A percentile compares a stretch with the other conserved stretches of the same genome.
These are phyloP conservation scores for Lactarius vividus DNA, from an alignment of 768 basidiomycete genomes.

Conservation along the genomic window DNA sequence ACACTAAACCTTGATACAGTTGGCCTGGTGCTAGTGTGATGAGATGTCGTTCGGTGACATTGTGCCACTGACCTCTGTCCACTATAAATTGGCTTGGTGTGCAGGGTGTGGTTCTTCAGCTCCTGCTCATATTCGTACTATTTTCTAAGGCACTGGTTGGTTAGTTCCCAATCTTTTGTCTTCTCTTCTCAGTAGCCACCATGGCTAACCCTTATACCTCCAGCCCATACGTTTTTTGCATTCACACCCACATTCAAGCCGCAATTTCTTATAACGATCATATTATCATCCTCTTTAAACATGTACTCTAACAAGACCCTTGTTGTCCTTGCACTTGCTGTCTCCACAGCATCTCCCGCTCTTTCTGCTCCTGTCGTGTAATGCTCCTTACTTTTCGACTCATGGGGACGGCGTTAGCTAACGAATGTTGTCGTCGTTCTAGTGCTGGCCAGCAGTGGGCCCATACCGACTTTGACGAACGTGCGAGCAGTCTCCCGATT, in stretches of 20 bases:
- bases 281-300: neutral
- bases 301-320: slow-evolving; percentile 6
- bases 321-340: slow-evolving; percentile 2
- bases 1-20: too few relatives aligned
- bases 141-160: slow-evolving; percentile 20
- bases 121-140: slow-evolving; percentile 1
- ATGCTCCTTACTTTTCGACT: neutral
- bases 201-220: neutral
- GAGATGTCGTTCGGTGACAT: neutral
- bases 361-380: neutral
- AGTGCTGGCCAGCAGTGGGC: neutral
- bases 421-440: neutral
- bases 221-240: slow-evolving; percentile 8
- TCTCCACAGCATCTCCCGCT: neutral
- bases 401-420: neutral
- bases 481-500: neutral
- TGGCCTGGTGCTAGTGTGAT: neutral
- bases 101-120: neutral
- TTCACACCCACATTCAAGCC: neutral
- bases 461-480: neutral
- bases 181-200: neutral
- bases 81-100: slow-evolving; percentile 1
- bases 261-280: neutral
- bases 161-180: neutral
- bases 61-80: neutral